Percentiles rank a stretch among this genome's conserved stretches.
Conservation (phyloP, 306 rosid genomes). For the Ormosia emarginata region DNA sequence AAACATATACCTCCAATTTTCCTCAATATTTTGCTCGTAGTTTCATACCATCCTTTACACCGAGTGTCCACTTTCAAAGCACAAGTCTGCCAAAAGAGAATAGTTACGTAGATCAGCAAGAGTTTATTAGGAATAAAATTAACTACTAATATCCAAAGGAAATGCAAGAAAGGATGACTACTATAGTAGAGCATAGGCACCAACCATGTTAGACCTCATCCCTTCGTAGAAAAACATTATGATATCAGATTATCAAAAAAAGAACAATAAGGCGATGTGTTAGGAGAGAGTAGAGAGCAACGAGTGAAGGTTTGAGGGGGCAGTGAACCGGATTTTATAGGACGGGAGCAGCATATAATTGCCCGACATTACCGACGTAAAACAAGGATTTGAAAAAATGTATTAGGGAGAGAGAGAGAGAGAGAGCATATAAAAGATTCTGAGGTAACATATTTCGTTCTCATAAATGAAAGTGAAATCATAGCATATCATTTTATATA, state of each 20-base stretch:
- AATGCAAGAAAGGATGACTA: not conserved
- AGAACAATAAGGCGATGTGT: not conserved
- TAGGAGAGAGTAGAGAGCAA: not conserved
- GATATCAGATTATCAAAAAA: not conserved
- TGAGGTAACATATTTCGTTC: too few relatives aligned
- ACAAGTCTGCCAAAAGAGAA: not conserved
- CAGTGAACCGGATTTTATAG: not conserved
- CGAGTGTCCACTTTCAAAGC: slow-evolving; percentile 23
- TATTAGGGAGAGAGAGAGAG: too few relatives aligned
- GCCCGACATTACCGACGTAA: too few relatives aligned
- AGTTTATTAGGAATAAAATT: not conserved
- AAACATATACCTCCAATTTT: not conserved
- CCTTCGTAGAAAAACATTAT: not conserved
- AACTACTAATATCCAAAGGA: not conserved
- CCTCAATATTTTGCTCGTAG: not conserved
- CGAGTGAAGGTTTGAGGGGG: not conserved
- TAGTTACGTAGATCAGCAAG: not conserved
- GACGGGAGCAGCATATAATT: too few relatives aligned
- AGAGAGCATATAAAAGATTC: too few relatives aligned
- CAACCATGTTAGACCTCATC: not conserved
- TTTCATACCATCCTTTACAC: not conserved
- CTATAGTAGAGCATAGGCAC: not conserved
- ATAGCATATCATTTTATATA: too few relatives aligned
- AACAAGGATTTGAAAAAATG: too few relatives aligned
- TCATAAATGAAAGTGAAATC: too few relatives aligned